These are phyloP conservation scores for Eudorina sp. DNA, from an alignment of 139 green algal genomes.

Conservation along the genomic window DNA sequence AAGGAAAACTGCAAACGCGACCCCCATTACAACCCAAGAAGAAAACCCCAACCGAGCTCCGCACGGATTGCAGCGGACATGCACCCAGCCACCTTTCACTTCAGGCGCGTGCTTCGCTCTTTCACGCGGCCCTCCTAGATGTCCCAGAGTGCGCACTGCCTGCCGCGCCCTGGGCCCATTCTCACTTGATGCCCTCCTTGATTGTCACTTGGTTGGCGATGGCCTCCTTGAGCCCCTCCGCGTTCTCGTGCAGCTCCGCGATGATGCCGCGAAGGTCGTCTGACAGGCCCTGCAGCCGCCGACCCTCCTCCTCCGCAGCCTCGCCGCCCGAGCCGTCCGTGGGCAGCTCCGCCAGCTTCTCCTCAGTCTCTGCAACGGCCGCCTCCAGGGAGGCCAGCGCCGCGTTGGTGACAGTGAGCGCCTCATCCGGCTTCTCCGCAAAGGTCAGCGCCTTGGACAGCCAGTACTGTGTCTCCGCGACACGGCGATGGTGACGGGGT, in stretches of 20 bases:
- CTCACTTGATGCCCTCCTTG: conserved; percentile 50
- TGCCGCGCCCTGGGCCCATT: too few species aligned
- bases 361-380: conserved; percentile 23
- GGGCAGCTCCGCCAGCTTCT: conserved; percentile 25
- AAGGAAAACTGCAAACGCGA: too few species aligned
- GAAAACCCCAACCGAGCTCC: too few species aligned
- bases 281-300: conserved; percentile 43
- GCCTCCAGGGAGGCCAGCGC: not conserved
- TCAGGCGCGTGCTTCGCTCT: too few species aligned
- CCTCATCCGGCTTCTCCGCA: conserved; percentile 51
- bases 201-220: conserved; percentile 38
- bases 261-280: conserved; percentile 53
- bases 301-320: conserved; percentile 26
- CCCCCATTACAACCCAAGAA: too few species aligned
- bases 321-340: conserved; percentile 27
- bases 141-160: too few species aligned
- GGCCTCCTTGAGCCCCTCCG: conserved; percentile 52
- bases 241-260: conserved; percentile 43
- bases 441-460: conserved; percentile 50
- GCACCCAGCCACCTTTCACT: too few species aligned
- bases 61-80: too few species aligned
- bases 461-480: conserved; percentile 61
- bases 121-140: too few species aligned
- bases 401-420: not conserved
- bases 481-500: conserved; percentile 24